Evolutionary conservation across 192 early-diverging fungal species (phyloP).

Genomic region (Jimgerdemannia lactiflua): DNA sequence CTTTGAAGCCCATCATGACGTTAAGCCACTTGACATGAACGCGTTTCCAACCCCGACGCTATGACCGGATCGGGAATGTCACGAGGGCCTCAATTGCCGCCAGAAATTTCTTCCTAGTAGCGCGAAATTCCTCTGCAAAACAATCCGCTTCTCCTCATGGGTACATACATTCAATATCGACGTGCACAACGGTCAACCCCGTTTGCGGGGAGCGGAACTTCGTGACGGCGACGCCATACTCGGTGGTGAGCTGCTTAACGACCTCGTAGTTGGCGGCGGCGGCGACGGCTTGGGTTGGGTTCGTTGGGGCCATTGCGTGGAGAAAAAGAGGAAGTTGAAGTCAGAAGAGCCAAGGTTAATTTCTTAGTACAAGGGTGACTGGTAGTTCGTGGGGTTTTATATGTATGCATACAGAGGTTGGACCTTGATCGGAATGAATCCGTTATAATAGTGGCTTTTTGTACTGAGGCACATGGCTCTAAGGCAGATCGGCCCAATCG

Average conservation of each 20-base stretch:
- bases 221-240: conserved; percentile 45
- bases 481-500: too few species aligned
- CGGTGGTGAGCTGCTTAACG: conserved; percentile 38
- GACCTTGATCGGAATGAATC: too few species aligned
- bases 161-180: conserved; percentile 48
- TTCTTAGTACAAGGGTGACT: neutral
- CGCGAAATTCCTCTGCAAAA: too few species aligned
- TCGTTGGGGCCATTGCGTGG: neutral
- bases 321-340: conserved; percentile 6
- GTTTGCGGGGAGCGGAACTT: conserved; percentile 47
- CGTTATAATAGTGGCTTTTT: too few species aligned
- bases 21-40: too few species aligned
- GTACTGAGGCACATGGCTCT: too few species aligned
- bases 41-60: too few species aligned
- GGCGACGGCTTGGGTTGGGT: neutral
- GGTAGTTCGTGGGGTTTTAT: neutral
- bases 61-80: too few species aligned
- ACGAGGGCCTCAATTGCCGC: too few species aligned
- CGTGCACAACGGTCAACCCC: conserved; percentile 49
- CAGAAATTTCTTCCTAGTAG: too few species aligned
- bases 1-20: too few species aligned
- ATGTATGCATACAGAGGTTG: neutral
- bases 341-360: neutral
- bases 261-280: conserved; percentile 37
- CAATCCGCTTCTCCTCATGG: conserved; percentile 1